Base-by-base conservation (phyloP, 805 yeast species). In the Candida ascalaphidarum region DNA sequence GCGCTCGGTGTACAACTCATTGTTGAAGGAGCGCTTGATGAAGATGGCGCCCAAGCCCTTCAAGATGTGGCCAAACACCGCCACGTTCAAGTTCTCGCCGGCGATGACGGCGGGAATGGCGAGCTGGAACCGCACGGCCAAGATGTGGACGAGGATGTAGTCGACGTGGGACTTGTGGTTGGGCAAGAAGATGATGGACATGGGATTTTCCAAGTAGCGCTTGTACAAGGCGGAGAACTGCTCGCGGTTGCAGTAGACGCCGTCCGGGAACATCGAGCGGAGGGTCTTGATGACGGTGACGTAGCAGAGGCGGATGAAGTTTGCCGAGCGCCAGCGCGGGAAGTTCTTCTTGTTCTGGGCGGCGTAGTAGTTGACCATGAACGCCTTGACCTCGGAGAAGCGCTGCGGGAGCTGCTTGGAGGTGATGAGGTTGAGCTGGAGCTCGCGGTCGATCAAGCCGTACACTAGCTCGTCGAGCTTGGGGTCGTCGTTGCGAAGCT, bases 121-220 rank as follows among this genome's bases (percentile, higher is more conserved):
- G 30, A 74, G 46, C 16, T 71, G 74, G 37, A 74, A 61, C 19
- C 80, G 52, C 38, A 71, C 61, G 34, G 72, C 58, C 18, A 72
- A 52, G 29, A 72, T 57, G 39, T 74, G 80, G 27, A 75, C 42
- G 30, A 74, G 66, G 28, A 74, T 71, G 44, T 74, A 74, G 47
- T 74, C 81, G 22, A 74, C 55, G 43, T 74, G 81, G 8, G 77
- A 68, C 44, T 72, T 71, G 49, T 74, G 81, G 39, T 75, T 71
- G 3, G 81, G 81, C 32, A 73, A 54, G 33, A 65, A 68, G 25
- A 74, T 54, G 23, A 62, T 53, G 4, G 67, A 58, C 66, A 60
- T 58, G 5, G 68, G 68, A 29, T 62, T 42, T 20, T 48, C 40
- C 34, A 57, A 35, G 37, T 59, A 61, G 21, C 50, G 40, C 19